Percentiles rank a stretch among this genome's conserved stretches.
Conservation (phyloP, 768 basidiomycete genomes). For the Dioszegia crocea region DNA sequence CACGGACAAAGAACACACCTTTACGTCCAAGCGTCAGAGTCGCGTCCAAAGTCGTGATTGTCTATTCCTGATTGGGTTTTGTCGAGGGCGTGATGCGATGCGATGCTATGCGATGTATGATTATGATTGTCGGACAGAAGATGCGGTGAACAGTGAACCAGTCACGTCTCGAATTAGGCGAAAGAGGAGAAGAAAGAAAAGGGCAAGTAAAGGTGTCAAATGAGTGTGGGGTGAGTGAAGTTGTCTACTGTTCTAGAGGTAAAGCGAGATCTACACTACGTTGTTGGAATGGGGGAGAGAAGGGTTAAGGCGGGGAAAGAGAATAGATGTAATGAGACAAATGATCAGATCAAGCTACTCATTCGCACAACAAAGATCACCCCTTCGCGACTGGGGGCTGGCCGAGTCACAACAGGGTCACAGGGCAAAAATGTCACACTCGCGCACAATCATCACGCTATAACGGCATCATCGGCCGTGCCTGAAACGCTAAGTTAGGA, state of each 20-base stretch:
- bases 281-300: background rate
- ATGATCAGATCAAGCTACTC: background rate
- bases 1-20: background rate
- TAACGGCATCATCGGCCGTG: background rate
- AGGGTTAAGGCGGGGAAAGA: background rate
- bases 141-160: background rate
- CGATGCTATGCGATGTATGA: background rate
- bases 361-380: background rate
- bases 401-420: background rate
- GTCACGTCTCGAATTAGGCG: background rate
- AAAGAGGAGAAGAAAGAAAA: background rate
- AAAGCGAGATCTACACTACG: background rate
- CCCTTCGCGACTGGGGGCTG: background rate
- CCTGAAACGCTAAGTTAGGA: too few species aligned
- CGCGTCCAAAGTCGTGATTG: too few species aligned
- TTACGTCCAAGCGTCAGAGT: too few species aligned
- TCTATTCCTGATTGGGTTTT: too few species aligned
- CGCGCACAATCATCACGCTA: background rate
- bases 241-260: background rate
- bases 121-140: background rate
- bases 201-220: background rate
- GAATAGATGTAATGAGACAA: background rate
- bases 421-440: background rate
- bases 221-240: constrained; percentile 3
- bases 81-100: too few species aligned